phyloP scores from a whole-genome alignment of 2,329 filamentous ascomycete species.

The Scytalidium lignicola region DNA sequence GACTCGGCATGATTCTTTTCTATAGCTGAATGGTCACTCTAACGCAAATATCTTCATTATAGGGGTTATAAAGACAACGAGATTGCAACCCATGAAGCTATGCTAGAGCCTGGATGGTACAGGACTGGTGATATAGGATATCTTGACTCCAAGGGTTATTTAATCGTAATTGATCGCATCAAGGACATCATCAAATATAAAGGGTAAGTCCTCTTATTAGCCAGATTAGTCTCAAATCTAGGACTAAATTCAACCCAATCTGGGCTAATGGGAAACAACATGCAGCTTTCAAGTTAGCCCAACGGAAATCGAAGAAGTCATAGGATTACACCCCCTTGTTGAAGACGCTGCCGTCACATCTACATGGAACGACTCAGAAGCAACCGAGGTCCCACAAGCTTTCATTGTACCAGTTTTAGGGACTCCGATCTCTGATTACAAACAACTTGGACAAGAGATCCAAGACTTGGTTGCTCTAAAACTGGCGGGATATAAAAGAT shows the following conservation, averaged over 20 bases:
- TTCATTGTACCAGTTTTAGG: too few relatives aligned
- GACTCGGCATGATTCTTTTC: too few relatives aligned
- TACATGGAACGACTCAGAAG: too few relatives aligned
- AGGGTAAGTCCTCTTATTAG: too few relatives aligned
- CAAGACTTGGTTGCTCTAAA: slow-evolving; percentile 36
- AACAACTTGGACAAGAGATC: too few relatives aligned
- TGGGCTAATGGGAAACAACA: too few relatives aligned
- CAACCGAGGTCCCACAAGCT: too few relatives aligned
- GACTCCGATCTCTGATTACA: too few relatives aligned
- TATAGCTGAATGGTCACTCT: too few relatives aligned
- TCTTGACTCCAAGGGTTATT: slow-evolving; percentile 9
- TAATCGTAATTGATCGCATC: background rate
- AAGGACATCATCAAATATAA: background rate
- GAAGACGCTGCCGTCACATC: slow-evolving; percentile 55
- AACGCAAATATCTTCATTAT: too few relatives aligned
- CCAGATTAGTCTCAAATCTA: too few relatives aligned
- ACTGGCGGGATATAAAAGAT: slow-evolving; percentile 54
- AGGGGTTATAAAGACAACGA: background rate
- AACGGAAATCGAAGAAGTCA: slow-evolving; percentile 35
- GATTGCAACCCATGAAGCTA: background rate
- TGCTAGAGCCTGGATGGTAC: slow-evolving; percentile 13
- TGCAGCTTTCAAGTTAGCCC: slow-evolving; percentile 39
- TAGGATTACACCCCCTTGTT: slow-evolving; percentile 32
- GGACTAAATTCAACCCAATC: too few relatives aligned
- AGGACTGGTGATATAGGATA: slow-evolving; percentile 34